Base-by-base conservation (phyloP, 2,329 filamentous ascomycete genomes). In the Fusarium sp. region DNA sequence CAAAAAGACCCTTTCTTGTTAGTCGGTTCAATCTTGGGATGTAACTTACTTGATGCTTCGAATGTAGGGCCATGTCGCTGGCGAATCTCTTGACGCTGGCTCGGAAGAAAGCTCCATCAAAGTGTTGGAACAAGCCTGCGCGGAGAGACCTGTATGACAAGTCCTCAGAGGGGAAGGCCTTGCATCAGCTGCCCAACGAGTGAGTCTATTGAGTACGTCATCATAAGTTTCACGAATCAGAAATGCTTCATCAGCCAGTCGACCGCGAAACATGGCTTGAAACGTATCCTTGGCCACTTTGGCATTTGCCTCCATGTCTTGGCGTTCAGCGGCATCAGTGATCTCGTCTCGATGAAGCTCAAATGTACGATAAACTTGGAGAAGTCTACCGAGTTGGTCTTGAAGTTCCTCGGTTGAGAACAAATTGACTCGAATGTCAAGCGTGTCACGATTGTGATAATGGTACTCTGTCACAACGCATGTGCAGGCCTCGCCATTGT, bases 381-480 rank as follows among this genome's bases (percentile, higher is more conserved):
- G 77, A 8, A 85, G 61, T 7, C 80, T 64, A 7, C 74, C 63
- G 0, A 84, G 64, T 39, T 86, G 84, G 0, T 76, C 66, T 31
- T 58, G 42, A 0, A 84, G 65, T 10, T 84, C 81, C 0, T 75
- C 76, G 8, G 64, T 54, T 7, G 57, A 75, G 58, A 84, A 84
- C 4, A 73, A 35, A 3, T 82, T 78, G 1, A 84, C 77, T 2
- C 80, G 59, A 4, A 86, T 77, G 1, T 70, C 65, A 53, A 84
- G 81, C 11, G 75, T 59, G 10, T 79, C 67, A 1, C 54, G 42
- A 4, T 77, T 76, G 45, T 84, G 83, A 62, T 81, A 83, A 62
- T 80, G 79, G 62, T 84, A 86, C 49, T 86, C 84, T 1, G 84
- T 87, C 1, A 82, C 84, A 3, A 83, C 84, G 41, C 84, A 86